Base-by-base conservation (phyloP, 2,329 filamentous ascomycete species). In the Plenodomus biglobosus region DNA sequence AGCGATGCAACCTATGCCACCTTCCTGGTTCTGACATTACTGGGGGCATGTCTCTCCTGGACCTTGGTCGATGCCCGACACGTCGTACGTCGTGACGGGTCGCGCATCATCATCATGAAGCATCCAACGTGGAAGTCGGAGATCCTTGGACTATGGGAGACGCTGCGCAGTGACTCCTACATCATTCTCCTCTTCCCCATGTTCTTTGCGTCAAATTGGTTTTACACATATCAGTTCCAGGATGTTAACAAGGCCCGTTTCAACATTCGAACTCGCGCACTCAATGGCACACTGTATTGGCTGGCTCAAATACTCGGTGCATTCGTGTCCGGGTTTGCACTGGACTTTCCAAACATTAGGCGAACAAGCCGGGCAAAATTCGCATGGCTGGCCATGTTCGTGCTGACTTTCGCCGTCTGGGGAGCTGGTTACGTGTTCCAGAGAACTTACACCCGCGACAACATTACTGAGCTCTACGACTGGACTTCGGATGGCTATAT, bases 101-200 rank as follows among this genome's bases (percentile, higher is more conserved):
- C 85, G 37, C 70, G 81, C 44, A 84, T 95, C 62, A 89, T 94
- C 53, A 72, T 90, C 50, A 92, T 91, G 86, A 91, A 92, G 76
- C 87, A 92, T 70, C 90, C 90, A 2, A 87, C 86, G 45, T 92
- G 87, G 87, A 81, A 82, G 64, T 84, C 86, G 2, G 90, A 95
- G 74, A 71, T 94, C 50, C 55, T 80, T 10, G 90, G 90, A 42
- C 80, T 95, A 2, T 85, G 80, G 71, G 80, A 92, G 68, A 89
- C 87, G 0, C 71, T 95, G 35, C 71, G 73, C 37, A 76, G 76
- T 32, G 86, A 92, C 59, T 83, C 83, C 3, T 91, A 85, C 73
- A 85, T 92, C 57, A 52, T 90, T 35, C 69, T 85, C 15, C 79
- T 91, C 32, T 92, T 90, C 74, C 87, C 87, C 55, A 87, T 90